phyloP scores from a whole-genome alignment of 768 basidiomycete species.

The Mycena crocata region DNA sequence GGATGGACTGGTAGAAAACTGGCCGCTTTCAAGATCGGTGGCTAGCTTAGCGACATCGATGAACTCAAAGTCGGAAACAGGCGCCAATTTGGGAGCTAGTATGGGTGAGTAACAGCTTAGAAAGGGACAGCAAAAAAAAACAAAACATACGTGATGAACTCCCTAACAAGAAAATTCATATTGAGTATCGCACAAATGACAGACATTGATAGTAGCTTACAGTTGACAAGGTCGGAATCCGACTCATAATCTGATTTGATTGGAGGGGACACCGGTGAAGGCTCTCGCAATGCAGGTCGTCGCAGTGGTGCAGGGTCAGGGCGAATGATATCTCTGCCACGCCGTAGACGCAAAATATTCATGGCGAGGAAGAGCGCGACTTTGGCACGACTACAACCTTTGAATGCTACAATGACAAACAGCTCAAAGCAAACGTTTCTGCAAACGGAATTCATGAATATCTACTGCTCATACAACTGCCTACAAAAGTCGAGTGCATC shows the following conservation, averaged over 20 bases:
- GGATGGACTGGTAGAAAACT: not conserved
- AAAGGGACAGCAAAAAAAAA: not conserved
- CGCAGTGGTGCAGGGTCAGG: too few relatives aligned
- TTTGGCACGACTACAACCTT: not conserved
- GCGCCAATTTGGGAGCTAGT: not conserved
- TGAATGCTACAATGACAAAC: not conserved
- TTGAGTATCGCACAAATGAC: too few relatives aligned
- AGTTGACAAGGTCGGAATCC: too few relatives aligned
- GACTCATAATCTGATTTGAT: too few relatives aligned
- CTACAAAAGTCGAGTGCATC: conserved; percentile 13
- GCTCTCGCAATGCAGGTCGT: too few relatives aligned
- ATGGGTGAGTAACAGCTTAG: too few relatives aligned
- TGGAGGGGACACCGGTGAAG: too few relatives aligned
- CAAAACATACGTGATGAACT: not conserved
- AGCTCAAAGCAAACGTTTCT: too few relatives aligned
- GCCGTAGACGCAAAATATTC: not conserved
- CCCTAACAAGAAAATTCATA: too few relatives aligned
- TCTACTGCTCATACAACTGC: not conserved
- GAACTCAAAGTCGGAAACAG: not conserved
- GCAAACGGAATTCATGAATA: not conserved
- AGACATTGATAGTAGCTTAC: not conserved
- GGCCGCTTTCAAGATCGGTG: not conserved
- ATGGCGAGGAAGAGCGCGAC: not conserved
- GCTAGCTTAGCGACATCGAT: not conserved
- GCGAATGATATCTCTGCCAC: too few relatives aligned